Conservation (phyloP, 192 early-diverging fungal genomes). For the Entomortierella parvispora region DNA sequence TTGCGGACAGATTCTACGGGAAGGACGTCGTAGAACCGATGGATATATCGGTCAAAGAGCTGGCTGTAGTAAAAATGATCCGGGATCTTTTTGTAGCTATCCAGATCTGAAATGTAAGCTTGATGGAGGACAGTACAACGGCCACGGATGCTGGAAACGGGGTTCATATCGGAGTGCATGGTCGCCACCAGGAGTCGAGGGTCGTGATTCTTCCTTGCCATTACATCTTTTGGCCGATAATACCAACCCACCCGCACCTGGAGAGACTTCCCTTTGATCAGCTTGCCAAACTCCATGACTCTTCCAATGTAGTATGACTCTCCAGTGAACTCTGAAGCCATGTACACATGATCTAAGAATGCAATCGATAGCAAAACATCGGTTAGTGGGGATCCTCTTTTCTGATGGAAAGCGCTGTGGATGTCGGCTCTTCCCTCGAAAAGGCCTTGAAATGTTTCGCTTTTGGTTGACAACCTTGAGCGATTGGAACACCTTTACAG, state of each 20-base stretch:
- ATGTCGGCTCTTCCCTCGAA: no score
- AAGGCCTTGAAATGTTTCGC: no score
- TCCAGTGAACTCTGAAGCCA: conserved; percentile 75
- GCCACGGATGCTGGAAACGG: conserved; percentile 80
- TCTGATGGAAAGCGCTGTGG: no score
- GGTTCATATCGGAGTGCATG: conserved; percentile 91
- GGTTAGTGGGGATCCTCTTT: no score
- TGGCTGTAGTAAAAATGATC: conserved; percentile 90
- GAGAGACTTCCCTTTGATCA: conserved; percentile 61
- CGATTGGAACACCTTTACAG: no score
- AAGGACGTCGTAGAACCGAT: conserved; percentile 87
- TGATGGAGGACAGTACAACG: conserved; percentile 81
- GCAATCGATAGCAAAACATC: no score
- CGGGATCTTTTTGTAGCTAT: conserved; percentile 64
- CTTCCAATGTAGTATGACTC: conserved; percentile 85
- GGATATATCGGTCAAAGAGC: conserved; percentile 91
- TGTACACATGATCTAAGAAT: conserved; percentile 78
- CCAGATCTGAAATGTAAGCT: conserved; percentile 70
- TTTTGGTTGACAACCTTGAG: no score
- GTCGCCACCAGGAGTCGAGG: conserved; percentile 81
- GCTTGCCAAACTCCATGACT: conserved; percentile 79
- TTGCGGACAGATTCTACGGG: conserved; percentile 83
- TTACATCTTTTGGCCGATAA: conserved; percentile 80
- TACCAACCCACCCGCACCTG: conserved; percentile 76
- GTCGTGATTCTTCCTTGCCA: conserved; percentile 73